Percentiles rank a stretch among this genome's conserved stretches.
Conservation (phyloP, 2,329 filamentous ascomycete species). For the Xylaria sp. region DNA sequence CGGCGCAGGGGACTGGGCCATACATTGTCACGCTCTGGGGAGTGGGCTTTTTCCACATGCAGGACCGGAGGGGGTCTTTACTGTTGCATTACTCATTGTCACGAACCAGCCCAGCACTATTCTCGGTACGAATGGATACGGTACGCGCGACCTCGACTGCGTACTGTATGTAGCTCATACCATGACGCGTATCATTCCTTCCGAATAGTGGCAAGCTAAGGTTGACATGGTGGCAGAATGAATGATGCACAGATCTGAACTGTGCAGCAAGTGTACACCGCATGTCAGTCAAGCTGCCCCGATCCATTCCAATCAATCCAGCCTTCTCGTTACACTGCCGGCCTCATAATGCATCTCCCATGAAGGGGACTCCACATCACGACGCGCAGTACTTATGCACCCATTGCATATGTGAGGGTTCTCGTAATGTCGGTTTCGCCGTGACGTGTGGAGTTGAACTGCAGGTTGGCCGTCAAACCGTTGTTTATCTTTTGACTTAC, state of each 20-base stretch:
- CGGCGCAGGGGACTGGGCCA: neutral
- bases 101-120: neutral
- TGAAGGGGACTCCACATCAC: neutral
- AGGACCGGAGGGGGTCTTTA: neutral
- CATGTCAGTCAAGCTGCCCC: neutral
- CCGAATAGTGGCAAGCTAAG: neutral
- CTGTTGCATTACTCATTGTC: neutral
- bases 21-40: neutral
- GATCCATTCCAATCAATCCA: too few species aligned
- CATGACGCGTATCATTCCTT: conserved; percentile 7
- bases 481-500: neutral
- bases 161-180: neutral
- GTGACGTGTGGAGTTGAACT: neutral
- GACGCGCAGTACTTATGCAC: neutral
- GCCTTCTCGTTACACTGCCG: neutral
- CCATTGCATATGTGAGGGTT: neutral
- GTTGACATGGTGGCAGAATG: neutral
- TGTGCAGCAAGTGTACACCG: neutral
- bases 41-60: conserved; percentile 21
- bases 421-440: neutral
- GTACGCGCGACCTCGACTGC: neutral
- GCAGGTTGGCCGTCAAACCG: neutral
- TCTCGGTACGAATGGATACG: neutral
- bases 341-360: neutral
- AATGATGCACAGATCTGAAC: neutral